Conservation (phyloP, 495 filamentous ascomycete genomes). For the Penicillium ochrochloron region DNA sequence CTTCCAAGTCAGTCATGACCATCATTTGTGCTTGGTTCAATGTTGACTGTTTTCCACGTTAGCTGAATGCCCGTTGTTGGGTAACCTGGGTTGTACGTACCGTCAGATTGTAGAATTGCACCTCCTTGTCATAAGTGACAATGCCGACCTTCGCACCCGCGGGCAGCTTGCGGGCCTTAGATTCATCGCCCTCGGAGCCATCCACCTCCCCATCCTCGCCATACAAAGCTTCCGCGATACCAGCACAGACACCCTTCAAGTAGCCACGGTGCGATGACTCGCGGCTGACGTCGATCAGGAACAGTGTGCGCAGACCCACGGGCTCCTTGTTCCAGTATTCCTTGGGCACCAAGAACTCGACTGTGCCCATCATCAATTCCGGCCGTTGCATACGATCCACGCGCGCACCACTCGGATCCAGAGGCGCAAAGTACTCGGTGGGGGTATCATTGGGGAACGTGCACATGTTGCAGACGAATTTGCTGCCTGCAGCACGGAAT, state of each 20-base stretch:
- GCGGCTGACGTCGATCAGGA: conserved; percentile 90
- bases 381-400: conserved; percentile 89
- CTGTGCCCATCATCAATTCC: conserved; percentile 87
- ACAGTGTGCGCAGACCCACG: conserved; percentile 83
- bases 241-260: conserved; percentile 88
- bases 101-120: conserved; percentile 96
- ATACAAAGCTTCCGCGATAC: conserved; percentile 84
- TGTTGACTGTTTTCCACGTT: conserved; percentile 56
- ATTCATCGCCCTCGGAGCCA: conserved; percentile 56
- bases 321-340: conserved; percentile 99
- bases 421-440: conserved; percentile 89
- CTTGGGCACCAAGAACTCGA: conserved; percentile 95
- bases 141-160: conserved; percentile 88
- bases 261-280: conserved; percentile 89
- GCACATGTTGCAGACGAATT: conserved; percentile 98
- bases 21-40: conserved; percentile 95
- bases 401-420: conserved; percentile 83
- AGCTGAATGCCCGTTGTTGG: conserved; percentile 23
- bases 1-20: conserved; percentile 97
- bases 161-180: conserved; percentile 63
- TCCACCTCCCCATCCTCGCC: conserved; percentile 57
- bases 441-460: conserved; percentile 95
- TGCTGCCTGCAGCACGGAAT: conserved; percentile 90
- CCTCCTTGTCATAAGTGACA: conserved; percentile 91
- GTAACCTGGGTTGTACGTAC: conserved; percentile 49